phyloP scores from a whole-genome alignment of 2,329 filamentous ascomycete genomes.

The Dichotomopilus funicola region DNA sequence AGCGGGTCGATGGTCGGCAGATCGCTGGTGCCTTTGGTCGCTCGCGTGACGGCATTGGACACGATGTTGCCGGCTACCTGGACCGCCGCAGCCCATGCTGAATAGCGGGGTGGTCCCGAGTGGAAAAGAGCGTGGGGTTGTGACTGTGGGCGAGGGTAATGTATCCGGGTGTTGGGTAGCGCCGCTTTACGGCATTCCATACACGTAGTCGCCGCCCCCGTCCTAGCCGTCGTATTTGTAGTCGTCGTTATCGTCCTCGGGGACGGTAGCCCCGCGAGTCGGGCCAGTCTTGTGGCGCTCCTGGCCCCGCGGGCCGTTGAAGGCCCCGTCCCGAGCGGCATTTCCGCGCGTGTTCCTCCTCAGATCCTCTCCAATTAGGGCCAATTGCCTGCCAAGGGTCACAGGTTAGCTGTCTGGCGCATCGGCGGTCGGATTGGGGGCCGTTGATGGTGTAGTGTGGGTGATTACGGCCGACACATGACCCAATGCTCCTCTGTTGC shows the following conservation, averaged over 20 bases:
- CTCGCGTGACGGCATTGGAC: slow-evolving; percentile 56
- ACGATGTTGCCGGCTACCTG: slow-evolving; percentile 65
- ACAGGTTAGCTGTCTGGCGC: slow-evolving; percentile 9
- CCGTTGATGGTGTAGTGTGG: slow-evolving; percentile 4
- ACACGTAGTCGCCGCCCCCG: slow-evolving; percentile 23
- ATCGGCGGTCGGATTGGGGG: slow-evolving; percentile 10
- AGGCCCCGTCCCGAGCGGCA: slow-evolving; percentile 51
- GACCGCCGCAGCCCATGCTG: slow-evolving; percentile 71
- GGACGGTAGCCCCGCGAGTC: slow-evolving; percentile 28
- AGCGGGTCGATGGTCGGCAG: slow-evolving; percentile 80
- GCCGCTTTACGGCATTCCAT: slow-evolving; percentile 33
- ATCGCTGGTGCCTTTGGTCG: slow-evolving; percentile 46
- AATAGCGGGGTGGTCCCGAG: slow-evolving; percentile 41
- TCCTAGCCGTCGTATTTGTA: too few species aligned
- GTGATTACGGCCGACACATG: slow-evolving; percentile 1
- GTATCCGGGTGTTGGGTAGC: slow-evolving; percentile 30
- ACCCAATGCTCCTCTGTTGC: background rate
- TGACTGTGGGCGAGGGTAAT: slow-evolving; percentile 18
- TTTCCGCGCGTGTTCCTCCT: slow-evolving; percentile 29
- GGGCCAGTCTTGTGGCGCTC: slow-evolving; percentile 25
- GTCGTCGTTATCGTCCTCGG: slow-evolving; percentile 17
- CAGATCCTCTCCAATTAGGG: slow-evolving; percentile 22
- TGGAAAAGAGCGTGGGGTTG: slow-evolving; percentile 34
- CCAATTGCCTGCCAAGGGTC: slow-evolving; percentile 28
- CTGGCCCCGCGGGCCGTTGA: slow-evolving; percentile 41